Evolutionary conservation across 2,329 filamentous ascomycete genomes (phyloP).

Genomic region (Aquanectria penicillioides): DNA sequence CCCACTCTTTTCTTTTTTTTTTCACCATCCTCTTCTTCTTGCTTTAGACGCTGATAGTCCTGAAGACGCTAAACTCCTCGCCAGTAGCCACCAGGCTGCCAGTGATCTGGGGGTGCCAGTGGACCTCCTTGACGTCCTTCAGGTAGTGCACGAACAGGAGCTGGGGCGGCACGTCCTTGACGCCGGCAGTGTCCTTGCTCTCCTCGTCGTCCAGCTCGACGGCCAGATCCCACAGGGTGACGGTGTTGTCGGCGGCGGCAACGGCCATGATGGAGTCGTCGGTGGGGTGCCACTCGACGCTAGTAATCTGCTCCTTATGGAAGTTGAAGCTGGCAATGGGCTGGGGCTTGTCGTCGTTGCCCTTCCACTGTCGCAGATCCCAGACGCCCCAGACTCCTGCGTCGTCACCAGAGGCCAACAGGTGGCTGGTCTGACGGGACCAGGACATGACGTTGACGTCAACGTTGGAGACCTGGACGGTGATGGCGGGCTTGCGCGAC

Average conservation of each 20-base stretch:
- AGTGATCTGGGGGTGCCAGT: conserved; percentile 97
- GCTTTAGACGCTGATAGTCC: conserved; percentile 80
- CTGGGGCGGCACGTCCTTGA: conserved; percentile 92
- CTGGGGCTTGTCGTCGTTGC: conserved; percentile 67
- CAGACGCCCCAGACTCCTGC: conserved; percentile 95
- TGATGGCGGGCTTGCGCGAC: conserved; percentile 86
- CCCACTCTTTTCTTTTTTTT: background rate
- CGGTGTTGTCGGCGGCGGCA: conserved; percentile 90
- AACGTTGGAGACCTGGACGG: conserved; percentile 81
- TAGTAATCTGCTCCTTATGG: conserved; percentile 96
- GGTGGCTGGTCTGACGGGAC: conserved; percentile 87
- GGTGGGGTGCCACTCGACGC: conserved; percentile 95
- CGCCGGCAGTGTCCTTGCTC: conserved; percentile 86
- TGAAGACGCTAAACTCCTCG: conserved; percentile 86
- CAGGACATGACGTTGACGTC: conserved; percentile 98
- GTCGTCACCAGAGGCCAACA: conserved; percentile 92
- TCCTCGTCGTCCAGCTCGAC: conserved; percentile 98
- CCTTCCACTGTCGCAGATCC: conserved; percentile 96
- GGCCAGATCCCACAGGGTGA: conserved; percentile 95
- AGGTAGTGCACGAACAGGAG: conserved; percentile 97
- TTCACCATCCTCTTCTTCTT: background rate
- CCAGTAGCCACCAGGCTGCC: conserved; percentile 91
- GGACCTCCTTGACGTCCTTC: conserved; percentile 92
- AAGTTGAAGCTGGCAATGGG: conserved; percentile 95
- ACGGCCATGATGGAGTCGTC: conserved; percentile 96